Evolutionary conservation across 2,329 filamentous ascomycete genomes (phyloP).

Genomic region (Penicillium sp.): DNA sequence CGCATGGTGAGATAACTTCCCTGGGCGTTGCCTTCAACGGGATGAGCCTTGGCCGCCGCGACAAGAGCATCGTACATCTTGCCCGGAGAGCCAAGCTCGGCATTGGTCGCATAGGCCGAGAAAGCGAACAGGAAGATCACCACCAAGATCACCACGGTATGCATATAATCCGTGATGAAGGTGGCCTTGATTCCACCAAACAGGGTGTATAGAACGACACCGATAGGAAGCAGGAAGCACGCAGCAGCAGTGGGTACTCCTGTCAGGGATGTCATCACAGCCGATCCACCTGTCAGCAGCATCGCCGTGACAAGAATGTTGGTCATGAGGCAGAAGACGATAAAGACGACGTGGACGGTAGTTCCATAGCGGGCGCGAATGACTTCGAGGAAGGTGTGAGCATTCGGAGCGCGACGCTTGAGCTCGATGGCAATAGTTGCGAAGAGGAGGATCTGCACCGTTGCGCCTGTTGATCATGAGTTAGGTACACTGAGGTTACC

Average conservation of each 20-base stretch:
- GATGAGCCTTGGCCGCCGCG: constrained; percentile 68
- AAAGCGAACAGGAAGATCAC: constrained; percentile 87
- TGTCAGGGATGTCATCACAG: constrained; percentile 71
- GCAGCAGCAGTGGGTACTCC: constrained; percentile 78
- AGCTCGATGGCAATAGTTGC: constrained; percentile 88
- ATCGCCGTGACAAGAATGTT: constrained; percentile 88
- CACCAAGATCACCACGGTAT: constrained; percentile 73
- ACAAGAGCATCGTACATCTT: constrained; percentile 78
- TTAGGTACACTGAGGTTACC: constrained; percentile 39
- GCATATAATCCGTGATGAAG: constrained; percentile 82
- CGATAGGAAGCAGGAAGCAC: constrained; percentile 79
- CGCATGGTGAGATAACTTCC: constrained; percentile 88
- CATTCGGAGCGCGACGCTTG: constrained; percentile 84
- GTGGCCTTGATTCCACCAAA: constrained; percentile 81
- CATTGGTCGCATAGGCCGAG: constrained; percentile 75
- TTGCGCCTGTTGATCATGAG: constrained; percentile 66
- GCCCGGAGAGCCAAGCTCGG: constrained; percentile 71
- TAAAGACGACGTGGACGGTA: constrained; percentile 74
- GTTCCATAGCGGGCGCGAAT: constrained; percentile 79
- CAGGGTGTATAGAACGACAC: constrained; percentile 78
- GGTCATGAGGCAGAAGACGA: constrained; percentile 79
- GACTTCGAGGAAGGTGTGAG: constrained; percentile 81
- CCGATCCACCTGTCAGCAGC: constrained; percentile 81
- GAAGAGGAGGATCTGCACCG: constrained; percentile 85
- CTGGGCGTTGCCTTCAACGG: constrained; percentile 75